Base-by-base conservation (phyloP, 495 filamentous ascomycete species). In the Daldinia vernicosa region DNA sequence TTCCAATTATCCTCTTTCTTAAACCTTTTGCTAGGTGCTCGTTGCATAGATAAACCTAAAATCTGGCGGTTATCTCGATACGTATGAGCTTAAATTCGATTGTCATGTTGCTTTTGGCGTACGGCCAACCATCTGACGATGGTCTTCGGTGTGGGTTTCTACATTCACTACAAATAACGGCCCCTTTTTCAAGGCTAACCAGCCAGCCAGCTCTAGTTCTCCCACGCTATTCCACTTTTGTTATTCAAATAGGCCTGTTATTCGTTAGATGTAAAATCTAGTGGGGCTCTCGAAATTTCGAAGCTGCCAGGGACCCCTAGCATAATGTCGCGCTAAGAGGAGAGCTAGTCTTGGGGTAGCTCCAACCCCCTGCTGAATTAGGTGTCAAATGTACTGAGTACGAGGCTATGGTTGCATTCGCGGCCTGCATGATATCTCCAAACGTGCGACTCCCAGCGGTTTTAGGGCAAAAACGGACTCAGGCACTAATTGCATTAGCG, bases 341-440 rank as follows among this genome's bases (percentile, higher is more conserved):
- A 27, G 55, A 39, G 40, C 60, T 74, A 74, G 67, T 55, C 66
- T 56, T 62, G 71, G 71, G 66, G 39, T 54, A 70, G 66, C 67
- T 74, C 28, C 12, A 66, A 7, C 14, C 66, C 71, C 62, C 39
- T 61, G 66, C 30, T 12, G 43, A 50, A 40, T 45, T 51, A 24
- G 32, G 33, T 33, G 27, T 54, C 27, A 24, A 12, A 66, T 45
- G 66, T 69, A 70, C 33, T 30, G 24, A 51, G 22, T 72, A 72
- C 70, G 11, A 17, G 35, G 15, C 12, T 11, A 52, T 5, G 5
- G 65, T 68, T 52, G 24, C 52, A 69, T 62, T 26, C 3, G 43
- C 45, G 14, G 43, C 19, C 17, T 32, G 56, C 19, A 54, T 14
- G 65, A 51, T 69, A 68, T 57, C 37, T 47, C 11, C 6, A 17